These are phyloP conservation scores for Lentinula boryana DNA, from an alignment of 768 basidiomycete genomes.

Conservation along the genomic window DNA sequence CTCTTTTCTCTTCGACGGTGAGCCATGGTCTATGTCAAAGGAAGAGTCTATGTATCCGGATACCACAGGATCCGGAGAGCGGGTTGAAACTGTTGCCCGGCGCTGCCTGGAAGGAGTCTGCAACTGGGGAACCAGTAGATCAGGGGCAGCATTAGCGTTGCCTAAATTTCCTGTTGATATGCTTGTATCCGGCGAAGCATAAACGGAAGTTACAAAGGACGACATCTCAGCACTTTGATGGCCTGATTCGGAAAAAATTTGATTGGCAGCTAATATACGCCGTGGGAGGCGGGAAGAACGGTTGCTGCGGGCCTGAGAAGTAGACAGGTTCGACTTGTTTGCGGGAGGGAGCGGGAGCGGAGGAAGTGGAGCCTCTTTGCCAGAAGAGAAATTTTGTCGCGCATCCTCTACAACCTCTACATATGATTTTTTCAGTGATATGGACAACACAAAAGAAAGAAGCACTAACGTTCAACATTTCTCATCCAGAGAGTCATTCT, in stretches of 20 bases:
- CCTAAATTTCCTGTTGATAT: slow-evolving; percentile 9
- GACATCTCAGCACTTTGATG: slow-evolving; percentile 25
- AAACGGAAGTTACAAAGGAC: slow-evolving; percentile 25
- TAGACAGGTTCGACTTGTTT: slow-evolving; percentile 32
- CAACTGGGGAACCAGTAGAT: slow-evolving; percentile 23
- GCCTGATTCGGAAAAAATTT: slow-evolving; percentile 54
- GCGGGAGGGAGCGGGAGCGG: slow-evolving; percentile 59
- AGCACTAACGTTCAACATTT: slow-evolving; percentile 71
- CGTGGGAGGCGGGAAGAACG: slow-evolving; percentile 55
- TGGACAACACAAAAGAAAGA: neutral
- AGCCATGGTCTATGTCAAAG: slow-evolving; percentile 32
- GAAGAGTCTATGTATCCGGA: slow-evolving; percentile 12
- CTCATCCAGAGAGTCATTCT: slow-evolving; percentile 79
- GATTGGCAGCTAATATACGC: slow-evolving; percentile 56
- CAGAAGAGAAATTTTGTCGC: slow-evolving; percentile 64
- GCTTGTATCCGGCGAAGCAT: slow-evolving; percentile 20
- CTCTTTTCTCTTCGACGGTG: slow-evolving; percentile 59
- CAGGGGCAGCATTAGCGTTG: slow-evolving; percentile 6
- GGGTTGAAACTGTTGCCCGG: slow-evolving; percentile 64
- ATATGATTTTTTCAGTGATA: slow-evolving; percentile 10
- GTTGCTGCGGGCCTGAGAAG: slow-evolving; percentile 32
- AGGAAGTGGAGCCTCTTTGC: slow-evolving; percentile 43
- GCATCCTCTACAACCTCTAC: slow-evolving; percentile 81
- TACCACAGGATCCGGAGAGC: slow-evolving; percentile 44
- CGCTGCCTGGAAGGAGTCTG: slow-evolving; percentile 40